Evolutionary conservation across 1,284 basidiomycete genomes (phyloP).

Genomic region (Boletus sp.): DNA sequence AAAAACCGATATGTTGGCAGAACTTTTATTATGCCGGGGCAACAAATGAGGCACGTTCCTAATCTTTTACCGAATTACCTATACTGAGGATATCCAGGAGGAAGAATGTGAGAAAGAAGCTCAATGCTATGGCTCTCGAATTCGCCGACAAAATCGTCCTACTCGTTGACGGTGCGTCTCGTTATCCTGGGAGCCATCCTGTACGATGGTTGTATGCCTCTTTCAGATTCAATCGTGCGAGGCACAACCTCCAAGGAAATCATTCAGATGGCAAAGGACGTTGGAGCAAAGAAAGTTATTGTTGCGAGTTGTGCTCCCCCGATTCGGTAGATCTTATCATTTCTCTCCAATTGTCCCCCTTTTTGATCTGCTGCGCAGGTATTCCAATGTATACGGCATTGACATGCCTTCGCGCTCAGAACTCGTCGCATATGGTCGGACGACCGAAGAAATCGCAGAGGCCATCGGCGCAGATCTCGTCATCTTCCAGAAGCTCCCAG

Average conservation of each 20-base stretch:
- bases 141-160: constrained; percentile 93
- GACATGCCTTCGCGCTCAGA: constrained; percentile 98
- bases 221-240: constrained; percentile 92
- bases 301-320: constrained; percentile 98
- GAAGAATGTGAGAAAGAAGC: constrained; percentile 94
- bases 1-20: constrained; percentile 99
- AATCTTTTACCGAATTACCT: neutral
- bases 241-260: constrained; percentile 99
- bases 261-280: constrained; percentile 99
- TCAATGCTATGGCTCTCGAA: constrained; percentile 99
- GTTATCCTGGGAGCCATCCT: neutral
- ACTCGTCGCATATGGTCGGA: constrained; percentile 87
- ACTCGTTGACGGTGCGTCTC: constrained; percentile 83
- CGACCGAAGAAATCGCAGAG: constrained; percentile 72
- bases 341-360: neutral
- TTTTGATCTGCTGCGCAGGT: constrained; percentile 42
- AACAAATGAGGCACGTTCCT: constrained; percentile 71
- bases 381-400: constrained; percentile 98
- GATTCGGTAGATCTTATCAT: constrained; percentile 59
- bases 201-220: neutral
- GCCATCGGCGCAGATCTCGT: constrained; percentile 96
- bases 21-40: constrained; percentile 99
- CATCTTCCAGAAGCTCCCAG: constrained; percentile 95
- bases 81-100: constrained; percentile 47
- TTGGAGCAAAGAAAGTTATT: constrained; percentile 96